Percentiles rank a stretch among this genome's conserved stretches.
These are phyloP conservation scores for Osmanthus fragrans DNA, from an alignment of 257 asterid species.

Conservation along the genomic window DNA sequence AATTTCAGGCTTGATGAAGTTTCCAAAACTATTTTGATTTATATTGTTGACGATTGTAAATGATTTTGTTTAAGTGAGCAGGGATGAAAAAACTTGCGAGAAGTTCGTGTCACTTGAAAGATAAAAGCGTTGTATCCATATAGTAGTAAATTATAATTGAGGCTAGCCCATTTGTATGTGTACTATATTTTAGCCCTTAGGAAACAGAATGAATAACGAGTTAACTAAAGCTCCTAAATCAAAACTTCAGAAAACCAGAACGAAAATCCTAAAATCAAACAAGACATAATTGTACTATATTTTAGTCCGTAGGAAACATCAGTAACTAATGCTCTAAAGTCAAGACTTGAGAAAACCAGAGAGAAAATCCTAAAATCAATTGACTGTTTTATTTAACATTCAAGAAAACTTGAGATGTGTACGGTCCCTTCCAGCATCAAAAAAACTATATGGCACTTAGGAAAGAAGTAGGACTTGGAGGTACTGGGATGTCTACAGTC, in stretches of 20 bases:
- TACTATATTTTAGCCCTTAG: too few species aligned
- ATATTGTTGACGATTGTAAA: too few species aligned
- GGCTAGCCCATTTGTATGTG: too few species aligned
- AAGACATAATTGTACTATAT: not conserved
- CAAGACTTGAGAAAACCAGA: not conserved
- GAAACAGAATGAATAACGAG: not conserved
- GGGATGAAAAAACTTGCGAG: too few species aligned
- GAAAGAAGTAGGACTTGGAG: constrained; percentile 53
- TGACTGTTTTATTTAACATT: not conserved
- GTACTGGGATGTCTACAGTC: constrained; percentile 52
- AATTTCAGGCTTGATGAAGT: too few species aligned
- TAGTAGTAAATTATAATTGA: too few species aligned
- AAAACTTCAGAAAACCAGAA: not conserved
- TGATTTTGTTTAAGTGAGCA: too few species aligned
- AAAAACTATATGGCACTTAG: constrained; percentile 29
- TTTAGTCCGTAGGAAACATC: too few species aligned
- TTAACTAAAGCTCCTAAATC: not conserved
- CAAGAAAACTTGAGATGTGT: not conserved
- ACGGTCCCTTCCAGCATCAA: too few species aligned
- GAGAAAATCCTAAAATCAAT: not conserved
- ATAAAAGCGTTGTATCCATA: too few species aligned
- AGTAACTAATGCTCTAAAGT: not conserved
- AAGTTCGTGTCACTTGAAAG: too few species aligned
- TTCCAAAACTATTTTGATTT: too few species aligned
- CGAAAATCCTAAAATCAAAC: not conserved